Evolutionary conservation across 2,329 filamentous ascomycete genomes (phyloP).

Genomic region (Aureobasidium namibiae): DNA sequence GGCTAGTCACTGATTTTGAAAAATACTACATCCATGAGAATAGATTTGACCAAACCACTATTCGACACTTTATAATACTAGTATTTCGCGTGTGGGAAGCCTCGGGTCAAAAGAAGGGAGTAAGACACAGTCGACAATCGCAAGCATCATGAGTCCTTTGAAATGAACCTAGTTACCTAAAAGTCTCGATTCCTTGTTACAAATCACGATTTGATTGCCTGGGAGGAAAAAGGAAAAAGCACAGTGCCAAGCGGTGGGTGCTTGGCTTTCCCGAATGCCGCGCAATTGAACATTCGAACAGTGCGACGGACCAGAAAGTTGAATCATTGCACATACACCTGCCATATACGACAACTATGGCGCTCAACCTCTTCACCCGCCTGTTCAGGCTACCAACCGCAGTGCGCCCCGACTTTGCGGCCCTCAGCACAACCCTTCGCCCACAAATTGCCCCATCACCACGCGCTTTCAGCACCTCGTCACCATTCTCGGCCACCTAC

Average conservation of each 20-base stretch:
- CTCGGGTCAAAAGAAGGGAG: too few relatives aligned
- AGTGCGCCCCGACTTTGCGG: constrained; percentile 17
- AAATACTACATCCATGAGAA: neutral
- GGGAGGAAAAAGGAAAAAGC: neutral
- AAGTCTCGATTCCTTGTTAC: too few relatives aligned
- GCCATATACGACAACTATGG: constrained; percentile 24
- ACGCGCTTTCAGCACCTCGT: constrained; percentile 30
- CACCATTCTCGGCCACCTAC: constrained; percentile 36
- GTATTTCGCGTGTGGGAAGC: too few relatives aligned
- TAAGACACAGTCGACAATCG: too few relatives aligned
- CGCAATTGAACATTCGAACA: neutral
- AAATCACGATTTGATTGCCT: neutral
- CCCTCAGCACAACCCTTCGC: neutral
- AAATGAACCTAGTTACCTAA: too few relatives aligned
- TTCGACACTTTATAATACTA: too few relatives aligned
- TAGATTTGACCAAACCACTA: too few relatives aligned
- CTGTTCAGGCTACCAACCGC: constrained; percentile 28
- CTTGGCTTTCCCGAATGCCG: neutral
- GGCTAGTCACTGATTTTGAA: neutral
- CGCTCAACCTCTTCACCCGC: constrained; percentile 31
- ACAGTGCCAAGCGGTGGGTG: neutral
- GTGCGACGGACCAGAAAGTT: neutral
- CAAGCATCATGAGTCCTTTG: too few relatives aligned
- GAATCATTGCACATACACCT: neutral
- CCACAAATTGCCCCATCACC: constrained; percentile 11